Percentiles rank a stretch among this genome's conserved stretches.
These are phyloP conservation scores for Sphagnum fallax DNA, from an alignment of 228 moss, liverwort and hornwort genomes.

Conservation along the genomic window DNA sequence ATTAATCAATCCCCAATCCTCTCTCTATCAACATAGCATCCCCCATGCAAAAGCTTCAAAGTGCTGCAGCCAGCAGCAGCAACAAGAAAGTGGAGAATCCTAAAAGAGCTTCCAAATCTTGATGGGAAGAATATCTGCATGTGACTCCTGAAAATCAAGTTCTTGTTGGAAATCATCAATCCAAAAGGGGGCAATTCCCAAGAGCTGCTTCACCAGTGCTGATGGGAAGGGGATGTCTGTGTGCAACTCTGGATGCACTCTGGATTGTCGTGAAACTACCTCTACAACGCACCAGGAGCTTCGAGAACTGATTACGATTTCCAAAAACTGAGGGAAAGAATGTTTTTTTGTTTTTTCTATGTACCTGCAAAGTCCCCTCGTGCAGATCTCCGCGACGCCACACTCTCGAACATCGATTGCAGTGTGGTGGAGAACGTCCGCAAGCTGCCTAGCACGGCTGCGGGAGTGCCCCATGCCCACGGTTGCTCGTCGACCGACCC, in stretches of 20 bases:
- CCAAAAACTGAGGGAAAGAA: neutral
- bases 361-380: slow-evolving; percentile 44
- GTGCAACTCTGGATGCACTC: neutral
- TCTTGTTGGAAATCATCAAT: neutral
- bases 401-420: slow-evolving; percentile 42
- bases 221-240: neutral
- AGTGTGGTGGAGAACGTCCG: slow-evolving; percentile 39
- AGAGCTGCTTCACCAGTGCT: neutral
- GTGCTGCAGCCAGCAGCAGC: neutral
- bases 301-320: neutral
- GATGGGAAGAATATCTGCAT: too few species aligned
- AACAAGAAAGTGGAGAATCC: too few species aligned
- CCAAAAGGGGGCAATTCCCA: neutral
- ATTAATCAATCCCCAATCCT: neutral
- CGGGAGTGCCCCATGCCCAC: slow-evolving; percentile 7
- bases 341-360: too few species aligned
- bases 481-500: neutral
- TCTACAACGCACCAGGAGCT: neutral
- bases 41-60: neutral
- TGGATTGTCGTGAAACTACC: neutral
- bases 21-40: neutral
- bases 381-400: slow-evolving; percentile 32
- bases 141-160: neutral
- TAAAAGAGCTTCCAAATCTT: too few species aligned
- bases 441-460: slow-evolving; percentile 34